These are phyloP conservation scores for Cornus kousa DNA, from an alignment of 148 eudicot species.

Conservation along the genomic window DNA sequence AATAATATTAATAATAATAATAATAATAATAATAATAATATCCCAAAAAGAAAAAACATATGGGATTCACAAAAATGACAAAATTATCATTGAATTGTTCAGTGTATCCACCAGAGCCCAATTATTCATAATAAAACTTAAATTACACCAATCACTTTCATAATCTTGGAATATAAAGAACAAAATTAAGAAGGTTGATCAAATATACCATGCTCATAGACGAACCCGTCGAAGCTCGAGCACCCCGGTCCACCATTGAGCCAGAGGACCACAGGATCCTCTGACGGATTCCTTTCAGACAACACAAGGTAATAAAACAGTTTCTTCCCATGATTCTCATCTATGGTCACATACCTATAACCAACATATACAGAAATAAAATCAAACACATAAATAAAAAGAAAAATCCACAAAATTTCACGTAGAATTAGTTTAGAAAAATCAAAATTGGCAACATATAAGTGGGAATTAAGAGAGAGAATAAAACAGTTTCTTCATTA, in stretches of 20 bases:
- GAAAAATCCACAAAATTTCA: not conserved
- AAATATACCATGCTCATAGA: conserved; percentile 74
- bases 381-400: not conserved
- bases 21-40: not conserved
- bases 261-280: conserved; percentile 60
- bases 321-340: conserved; percentile 72
- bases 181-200: not conserved
- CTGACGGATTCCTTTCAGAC: conserved; percentile 43
- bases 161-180: not conserved
- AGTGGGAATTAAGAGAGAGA: conserved; percentile 21
- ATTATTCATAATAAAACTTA: not conserved
- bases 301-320: conserved; percentile 62
- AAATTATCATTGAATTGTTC: not conserved
- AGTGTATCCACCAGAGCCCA: not conserved
- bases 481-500: conserved; percentile 71
- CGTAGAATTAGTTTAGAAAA: not conserved
- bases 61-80: not conserved
- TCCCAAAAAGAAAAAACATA: not conserved
- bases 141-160: not conserved
- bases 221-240: conserved; percentile 67
- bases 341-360: conserved; percentile 76
- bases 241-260: conserved; percentile 68
- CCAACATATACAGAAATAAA: not conserved
- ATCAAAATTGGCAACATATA: not conserved
- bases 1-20: not conserved